Conservation (phyloP, 208 protist genomes). For the Tritrichomonas foetus region DNA sequence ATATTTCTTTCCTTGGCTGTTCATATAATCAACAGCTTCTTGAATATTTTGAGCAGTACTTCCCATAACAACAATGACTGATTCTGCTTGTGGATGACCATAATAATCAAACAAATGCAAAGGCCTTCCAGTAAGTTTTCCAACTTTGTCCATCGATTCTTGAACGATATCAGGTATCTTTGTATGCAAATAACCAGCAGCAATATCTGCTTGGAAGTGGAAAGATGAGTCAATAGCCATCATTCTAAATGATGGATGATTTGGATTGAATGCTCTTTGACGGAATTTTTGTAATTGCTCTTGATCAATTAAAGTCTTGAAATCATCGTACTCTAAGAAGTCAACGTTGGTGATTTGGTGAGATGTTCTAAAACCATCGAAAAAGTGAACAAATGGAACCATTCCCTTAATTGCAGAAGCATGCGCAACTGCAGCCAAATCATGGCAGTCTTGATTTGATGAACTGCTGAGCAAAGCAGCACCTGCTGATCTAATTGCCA, state of each 20-base stretch:
- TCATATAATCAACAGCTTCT: not conserved
- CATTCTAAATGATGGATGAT: constrained; percentile 58
- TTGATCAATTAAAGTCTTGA: constrained; percentile 44
- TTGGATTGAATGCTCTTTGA: constrained; percentile 57
- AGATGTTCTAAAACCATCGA: constrained; percentile 54
- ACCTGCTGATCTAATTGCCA: constrained; percentile 57
- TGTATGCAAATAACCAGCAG: constrained; percentile 54
- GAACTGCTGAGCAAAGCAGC: constrained; percentile 58
- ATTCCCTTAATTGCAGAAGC: constrained; percentile 57
- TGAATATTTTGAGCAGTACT: not conserved
- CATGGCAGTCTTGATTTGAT: constrained; percentile 61
- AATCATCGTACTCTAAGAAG: not conserved
- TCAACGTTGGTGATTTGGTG: constrained; percentile 48
- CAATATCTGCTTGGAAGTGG: constrained; percentile 61
- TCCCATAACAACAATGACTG: constrained; percentile 64
- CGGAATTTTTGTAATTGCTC: constrained; percentile 49
- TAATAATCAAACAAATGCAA: constrained; percentile 65
- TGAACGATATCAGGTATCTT: constrained; percentile 56
- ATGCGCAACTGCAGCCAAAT: constrained; percentile 64
- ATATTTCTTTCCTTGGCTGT: constrained; percentile 58
- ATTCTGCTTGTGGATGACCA: constrained; percentile 57
- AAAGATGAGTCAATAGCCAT: constrained; percentile 52
- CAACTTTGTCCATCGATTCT: constrained; percentile 58
- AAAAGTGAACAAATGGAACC: constrained; percentile 57
- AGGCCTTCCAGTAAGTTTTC: constrained; percentile 55